Base-by-base conservation (phyloP, 306 rosid genomes). In the Arachis stenosperma region DNA sequence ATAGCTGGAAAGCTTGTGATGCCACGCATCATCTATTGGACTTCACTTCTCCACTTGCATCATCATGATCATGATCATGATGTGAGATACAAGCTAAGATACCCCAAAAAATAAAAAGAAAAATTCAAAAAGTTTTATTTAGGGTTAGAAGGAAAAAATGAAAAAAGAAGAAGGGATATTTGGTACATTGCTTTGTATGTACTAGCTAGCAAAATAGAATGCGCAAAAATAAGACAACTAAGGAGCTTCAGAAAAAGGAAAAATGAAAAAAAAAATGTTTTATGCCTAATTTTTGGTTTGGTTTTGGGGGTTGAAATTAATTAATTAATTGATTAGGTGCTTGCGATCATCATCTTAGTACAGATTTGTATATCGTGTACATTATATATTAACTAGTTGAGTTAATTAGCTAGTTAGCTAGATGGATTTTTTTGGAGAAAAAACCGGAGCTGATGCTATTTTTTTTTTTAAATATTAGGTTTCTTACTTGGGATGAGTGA, bases 1-100 rank as follows among this genome's bases (percentile, higher is more conserved):
- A 15, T 46, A 46, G 78, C 83, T 86, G 88, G 87, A 92, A 92
- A 83, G 81, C 81, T 65, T 43, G 62, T 22, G 10, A 87, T 13
- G 63, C 82, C 78, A 84, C 70, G 6, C 85, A 53, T 61, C 27
- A 53, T 61, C 27, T 72, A 9, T 43, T 73, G 67, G 30, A 85
- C 13, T 71, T 30, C 52, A 55, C 80, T 73, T 11, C 52, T 74
- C 83, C 83, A 53, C 83, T 70, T 74, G 79, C 76, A 42, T 70
- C 37, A 33, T 33, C 37, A 33, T 33, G 37, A 33, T 33, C 37
- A 33, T 33, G 37, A 33, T 33, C 37, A 33, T 33, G 37, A 33
- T 22, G 27, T 22, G 27, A 22, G 27, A 22, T 33, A 33, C 37
- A 33, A 33, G 37, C 37, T 33, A 33, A 33, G 37, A 2, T 33